Evolutionary conservation across 1,284 basidiomycete genomes (phyloP), one percentile per base, ranked within the genome.

Genomic region (Microbotryum lychnidis-dioicae): DNA sequence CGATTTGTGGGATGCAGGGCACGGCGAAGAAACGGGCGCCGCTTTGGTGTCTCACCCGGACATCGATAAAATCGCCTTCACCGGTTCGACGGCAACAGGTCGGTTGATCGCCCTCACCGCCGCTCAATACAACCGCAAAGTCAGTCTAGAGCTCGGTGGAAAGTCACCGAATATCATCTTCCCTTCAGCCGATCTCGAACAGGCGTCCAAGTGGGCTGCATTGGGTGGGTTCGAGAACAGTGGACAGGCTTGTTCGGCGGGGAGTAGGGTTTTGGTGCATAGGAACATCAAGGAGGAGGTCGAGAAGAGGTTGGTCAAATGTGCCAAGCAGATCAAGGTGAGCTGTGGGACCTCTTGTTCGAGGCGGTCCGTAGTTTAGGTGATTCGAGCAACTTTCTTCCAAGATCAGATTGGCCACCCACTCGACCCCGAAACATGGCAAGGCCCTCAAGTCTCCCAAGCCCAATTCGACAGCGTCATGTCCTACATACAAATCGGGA

Each of bases 181-280:
- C 53, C 56, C 48, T 20, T 54, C 52, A 14, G 68, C 68, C 8
- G 58, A 70, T 55, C 53, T 70, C 8, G 60, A 68, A 31, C 62
- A 68, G 37, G 67, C 68, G 3, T 59, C 56, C 23, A 69, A 68
- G 44, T 69, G 65, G 66, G 57, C 61, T 31, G 61, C 64, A 4
- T 58, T 69, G 23, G 65, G 64, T 3, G 60, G 67, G 12, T 67
- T 59, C 56, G 58, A 61, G 56, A 67, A 63, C 50, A 54, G 52
- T 18, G 65, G 62, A 9, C 37, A 92, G 76, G 81, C 82, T 6
- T 92, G 91, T 77, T 87, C 84, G 67, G 87, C 90, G 20, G 87
- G 88, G n/a, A 85, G 87, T 2, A 83, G 91, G 61, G 85, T 92
- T 71, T 92, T 84, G 75, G 88, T 94, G 3, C 88, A 94, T 74